Evolutionary conservation across 208 protist genomes (phyloP), one percentile per base, ranked within the genome.

Genomic region (Leishmania lainsoni): DNA sequence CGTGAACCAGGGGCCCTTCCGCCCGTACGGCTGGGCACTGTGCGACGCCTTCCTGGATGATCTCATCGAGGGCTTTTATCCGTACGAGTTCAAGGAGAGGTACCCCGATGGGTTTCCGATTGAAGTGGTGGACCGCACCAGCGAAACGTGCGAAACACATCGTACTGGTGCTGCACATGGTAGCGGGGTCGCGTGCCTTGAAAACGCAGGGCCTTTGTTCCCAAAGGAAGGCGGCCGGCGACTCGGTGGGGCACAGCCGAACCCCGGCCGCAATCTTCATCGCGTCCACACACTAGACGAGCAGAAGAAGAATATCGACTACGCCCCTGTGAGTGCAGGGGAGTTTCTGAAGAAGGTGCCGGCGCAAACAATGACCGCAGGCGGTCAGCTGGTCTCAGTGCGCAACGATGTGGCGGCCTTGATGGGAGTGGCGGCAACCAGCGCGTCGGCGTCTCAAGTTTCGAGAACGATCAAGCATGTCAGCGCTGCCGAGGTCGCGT

Each of bases 41-140:
- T 97, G 93, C 78, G 92, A 94, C 51, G 94, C 94, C 71, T 96
- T 98, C 63, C 52, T 98, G 32, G 85, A 91, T 61, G 96, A 98
- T 79, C 86, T 98, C 39, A 84, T 79, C n/a, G 96, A 98, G n/a
- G 96, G 96, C 51, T 98, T 93, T 79, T 98, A 98, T 79, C 96
- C 96, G 1, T 98, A 98, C 81, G 96, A 98, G 78, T 98, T 97
- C 87, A 97, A 98, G 79, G 93, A 98, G 35, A 90, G 89, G 77
- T 98, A 97, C 87, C 96, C 96, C 20, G 94, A 97, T 39, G 96
- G 96, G 69, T 96, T 97, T 78, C 92, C 94, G 0, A 94, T 98
- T 70, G 91, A 97, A 75, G 85, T 98, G 58, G 89, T 91, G 65
- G 93, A 98, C 79, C 51, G 88, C 54, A 89, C 79, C 78, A 75